Conservation (phyloP, 2,329 filamentous ascomycete species). For the Thyridium curvatum region DNA sequence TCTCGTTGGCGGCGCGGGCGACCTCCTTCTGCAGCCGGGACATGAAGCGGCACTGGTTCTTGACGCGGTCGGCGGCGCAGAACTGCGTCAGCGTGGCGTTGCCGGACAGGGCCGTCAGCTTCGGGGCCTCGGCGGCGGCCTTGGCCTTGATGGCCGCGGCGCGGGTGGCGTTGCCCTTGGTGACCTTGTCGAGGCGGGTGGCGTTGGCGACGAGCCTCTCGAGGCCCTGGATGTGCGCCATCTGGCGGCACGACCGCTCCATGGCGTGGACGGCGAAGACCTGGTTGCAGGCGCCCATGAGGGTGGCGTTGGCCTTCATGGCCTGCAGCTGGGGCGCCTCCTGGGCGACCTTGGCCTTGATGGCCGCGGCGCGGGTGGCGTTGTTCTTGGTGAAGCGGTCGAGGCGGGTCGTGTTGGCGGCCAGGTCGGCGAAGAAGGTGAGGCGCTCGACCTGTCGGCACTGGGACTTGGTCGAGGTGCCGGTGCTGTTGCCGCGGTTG, state of each 20-base stretch:
- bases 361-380: conserved; percentile 24
- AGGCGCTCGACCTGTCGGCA: conserved; percentile 24
- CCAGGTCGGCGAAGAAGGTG: conserved; percentile 20
- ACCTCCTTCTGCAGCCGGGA: conserved; percentile 11
- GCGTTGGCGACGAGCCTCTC: conserved; percentile 16
- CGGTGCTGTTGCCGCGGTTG: conserved; percentile 13
- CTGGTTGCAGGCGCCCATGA: conserved; percentile 23
- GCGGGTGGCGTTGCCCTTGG: conserved; percentile 21
- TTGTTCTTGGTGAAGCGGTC: conserved; percentile 24
- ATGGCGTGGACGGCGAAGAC: conserved; percentile 21
- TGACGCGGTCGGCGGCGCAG: conserved; percentile 13
- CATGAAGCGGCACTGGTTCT: conserved; percentile 11
- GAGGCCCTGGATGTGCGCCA: conserved; percentile 18
- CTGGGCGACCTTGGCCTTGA: conserved; percentile 28
- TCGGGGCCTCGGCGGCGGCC: conserved; percentile 10
- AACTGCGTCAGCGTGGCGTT: conserved; percentile 16
- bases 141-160: conserved; percentile 17
- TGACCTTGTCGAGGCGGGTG: conserved; percentile 12
- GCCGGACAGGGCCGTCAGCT: conserved; percentile 14
- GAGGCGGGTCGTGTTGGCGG: conserved; percentile 27
- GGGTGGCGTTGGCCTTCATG: conserved; percentile 26
- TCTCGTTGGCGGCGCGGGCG: conserved; percentile 19
- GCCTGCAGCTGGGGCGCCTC: conserved; percentile 19
- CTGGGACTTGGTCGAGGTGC: conserved; percentile 18
- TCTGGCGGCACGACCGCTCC: conserved; percentile 19